phyloP scores from a whole-genome alignment of 805 yeast species.

The Ogataea ramenticola region DNA sequence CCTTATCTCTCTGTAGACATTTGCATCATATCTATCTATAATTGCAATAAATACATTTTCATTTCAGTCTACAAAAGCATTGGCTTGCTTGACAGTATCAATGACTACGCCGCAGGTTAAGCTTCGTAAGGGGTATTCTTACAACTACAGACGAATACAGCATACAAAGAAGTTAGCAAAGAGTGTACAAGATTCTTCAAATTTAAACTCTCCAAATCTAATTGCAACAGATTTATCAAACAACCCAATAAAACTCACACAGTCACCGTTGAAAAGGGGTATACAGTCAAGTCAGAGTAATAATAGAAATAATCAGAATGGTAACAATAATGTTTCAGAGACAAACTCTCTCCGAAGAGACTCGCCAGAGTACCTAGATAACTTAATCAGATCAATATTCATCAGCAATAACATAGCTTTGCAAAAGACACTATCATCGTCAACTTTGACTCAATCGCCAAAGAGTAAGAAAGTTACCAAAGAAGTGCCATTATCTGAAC shows the following conservation, averaged over 20 bases:
- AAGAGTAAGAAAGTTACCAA: neutral
- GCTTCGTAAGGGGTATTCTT: neutral
- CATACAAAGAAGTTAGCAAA: neutral
- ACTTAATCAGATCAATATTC: conserved; percentile 12
- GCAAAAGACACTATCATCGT: neutral
- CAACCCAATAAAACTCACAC: neutral
- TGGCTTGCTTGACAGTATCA: no score
- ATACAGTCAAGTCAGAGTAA: neutral
- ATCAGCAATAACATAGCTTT: neutral
- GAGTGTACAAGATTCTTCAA: neutral
- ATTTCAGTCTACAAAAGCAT: no score
- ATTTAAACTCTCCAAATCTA: neutral
- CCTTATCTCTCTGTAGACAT: no score
- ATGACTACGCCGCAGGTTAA: neutral
- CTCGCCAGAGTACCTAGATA: conserved; percentile 18
- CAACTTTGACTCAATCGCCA: no score
- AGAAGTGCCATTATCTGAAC: conserved; percentile 8
- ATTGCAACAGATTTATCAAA: neutral
- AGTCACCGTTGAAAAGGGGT: neutral
- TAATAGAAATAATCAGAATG: no score
- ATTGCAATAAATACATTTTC: no score
- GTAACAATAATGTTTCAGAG: neutral
- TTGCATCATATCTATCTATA: no score
- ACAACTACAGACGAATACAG: neutral
- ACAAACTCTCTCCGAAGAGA: conserved; percentile 5